phyloP scores from a whole-genome alignment of 2,329 filamentous ascomycete species.

The Aureobasidium sp. region DNA sequence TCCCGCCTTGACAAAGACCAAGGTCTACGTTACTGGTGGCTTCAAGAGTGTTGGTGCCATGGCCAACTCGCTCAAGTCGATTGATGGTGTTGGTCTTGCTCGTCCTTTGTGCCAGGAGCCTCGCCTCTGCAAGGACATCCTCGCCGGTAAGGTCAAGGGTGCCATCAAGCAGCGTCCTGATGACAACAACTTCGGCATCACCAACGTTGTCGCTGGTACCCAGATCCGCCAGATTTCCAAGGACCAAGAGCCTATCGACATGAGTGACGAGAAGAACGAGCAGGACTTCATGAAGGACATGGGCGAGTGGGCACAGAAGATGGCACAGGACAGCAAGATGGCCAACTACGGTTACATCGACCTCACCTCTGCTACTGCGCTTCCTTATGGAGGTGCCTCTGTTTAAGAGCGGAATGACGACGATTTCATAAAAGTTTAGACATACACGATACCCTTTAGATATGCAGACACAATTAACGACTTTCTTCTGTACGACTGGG shows the following conservation, averaged over 20 bases:
- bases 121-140: slow-evolving; percentile 38
- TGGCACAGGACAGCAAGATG: slow-evolving; percentile 34
- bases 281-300: slow-evolving; percentile 45
- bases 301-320: slow-evolving; percentile 36
- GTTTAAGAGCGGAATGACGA: not conserved
- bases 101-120: slow-evolving; percentile 49
- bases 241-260: slow-evolving; percentile 47
- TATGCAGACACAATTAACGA: slow-evolving; percentile 1
- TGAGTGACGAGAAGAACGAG: slow-evolving; percentile 42
- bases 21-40: slow-evolving; percentile 54
- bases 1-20: slow-evolving; percentile 45
- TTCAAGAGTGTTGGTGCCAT: slow-evolving; percentile 51
- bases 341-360: slow-evolving; percentile 42
- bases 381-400: slow-evolving; percentile 32
- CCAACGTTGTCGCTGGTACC: slow-evolving; percentile 41
- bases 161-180: slow-evolving; percentile 44
- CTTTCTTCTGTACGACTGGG: not conserved
- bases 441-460: slow-evolving; percentile 10
- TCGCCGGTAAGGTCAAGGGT: slow-evolving; percentile 41
- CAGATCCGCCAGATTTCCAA: slow-evolving; percentile 49
- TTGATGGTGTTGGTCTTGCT: slow-evolving; percentile 56
- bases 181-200: slow-evolving; percentile 47
- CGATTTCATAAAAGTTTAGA: slow-evolving; percentile 4
- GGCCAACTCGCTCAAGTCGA: slow-evolving; percentile 49
- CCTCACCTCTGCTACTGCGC: slow-evolving; percentile 30